Base-by-base conservation (phyloP, 2,329 filamentous ascomycete genomes). In the Curvularia sp. region DNA sequence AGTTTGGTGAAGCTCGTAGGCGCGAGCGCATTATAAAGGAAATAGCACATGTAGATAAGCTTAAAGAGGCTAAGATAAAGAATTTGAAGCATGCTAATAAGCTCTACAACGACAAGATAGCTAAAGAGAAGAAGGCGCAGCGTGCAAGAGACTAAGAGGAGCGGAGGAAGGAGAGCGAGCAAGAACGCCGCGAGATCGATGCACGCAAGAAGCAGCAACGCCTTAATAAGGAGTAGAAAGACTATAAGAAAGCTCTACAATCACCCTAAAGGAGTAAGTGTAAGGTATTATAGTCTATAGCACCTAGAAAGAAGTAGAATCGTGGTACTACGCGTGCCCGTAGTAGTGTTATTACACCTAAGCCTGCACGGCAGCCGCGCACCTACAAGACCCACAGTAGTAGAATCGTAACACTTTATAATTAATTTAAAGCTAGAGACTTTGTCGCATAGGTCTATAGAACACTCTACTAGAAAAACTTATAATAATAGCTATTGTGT, bases 51-150 rank as follows among this genome's bases (percentile, higher is more conserved):
- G 49, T 38, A 31, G 49, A 52, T n/a, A 24, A 52, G 38, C 35
- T 41, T 28, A 31, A 52, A 30, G 33, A 43, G 24, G 38, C 49
- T 30, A 7, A 43, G 5, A 43, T 43, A 24, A 33, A 30, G 38
- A 35, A 52, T 22, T n/a, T 52, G 7, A 48, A 31, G 20, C 10
- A 22, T 13, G 13, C 38, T 43, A 52, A 52, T 43, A 52, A 52
- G 35, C 38, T 41, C 13, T 43, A 43, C 24, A 43, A 48, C 30
- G n/a, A 48, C 28, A 48, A 48, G 46, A 35, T 48, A 9, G 28
- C 28, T 31, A n/a, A 48, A 35, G 44, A 31, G 24, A 33, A n/a
- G 28, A 31, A 20, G 26, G 28, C 26, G 26, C 28, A 47, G 38
- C 31, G 35, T 26, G 26, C 26, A 20, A 26, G 24, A 30, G 38